Percentiles rank a stretch among this genome's conserved stretches.
These are phyloP conservation scores for Nepenthes alata DNA, from an alignment of 179 eudicot species.

Conservation along the genomic window DNA sequence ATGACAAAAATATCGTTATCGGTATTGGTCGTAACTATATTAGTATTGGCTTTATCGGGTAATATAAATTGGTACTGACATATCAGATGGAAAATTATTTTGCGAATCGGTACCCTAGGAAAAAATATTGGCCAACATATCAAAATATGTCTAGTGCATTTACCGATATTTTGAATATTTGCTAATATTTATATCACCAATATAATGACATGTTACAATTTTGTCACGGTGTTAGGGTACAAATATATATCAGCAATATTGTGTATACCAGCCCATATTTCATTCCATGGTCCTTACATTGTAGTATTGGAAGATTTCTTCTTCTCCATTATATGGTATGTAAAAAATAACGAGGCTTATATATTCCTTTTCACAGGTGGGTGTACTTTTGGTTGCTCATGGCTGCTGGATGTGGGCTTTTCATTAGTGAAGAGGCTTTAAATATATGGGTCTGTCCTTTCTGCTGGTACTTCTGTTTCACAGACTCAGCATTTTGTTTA, in stretches of 20 bases:
- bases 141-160: too few species aligned
- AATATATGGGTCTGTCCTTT: constrained; percentile 91
- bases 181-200: too few species aligned
- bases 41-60: too few species aligned
- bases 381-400: constrained; percentile 87
- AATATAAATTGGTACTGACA: too few species aligned
- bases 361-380: constrained; percentile 38
- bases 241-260: background rate
- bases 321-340: background rate
- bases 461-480: constrained; percentile 44
- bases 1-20: too few species aligned
- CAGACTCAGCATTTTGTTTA: constrained; percentile 13
- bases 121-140: too few species aligned
- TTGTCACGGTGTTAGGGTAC: too few species aligned
- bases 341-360: background rate
- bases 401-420: constrained; percentile 90
- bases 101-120: too few species aligned
- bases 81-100: too few species aligned
- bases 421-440: constrained; percentile 93
- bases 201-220: too few species aligned
- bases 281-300: background rate
- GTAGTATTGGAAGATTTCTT: background rate
- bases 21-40: too few species aligned
- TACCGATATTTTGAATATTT: too few species aligned
- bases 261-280: background rate